Conservation (phyloP, 345 rosid genomes). For the Arabidopsis suecica region DNA sequence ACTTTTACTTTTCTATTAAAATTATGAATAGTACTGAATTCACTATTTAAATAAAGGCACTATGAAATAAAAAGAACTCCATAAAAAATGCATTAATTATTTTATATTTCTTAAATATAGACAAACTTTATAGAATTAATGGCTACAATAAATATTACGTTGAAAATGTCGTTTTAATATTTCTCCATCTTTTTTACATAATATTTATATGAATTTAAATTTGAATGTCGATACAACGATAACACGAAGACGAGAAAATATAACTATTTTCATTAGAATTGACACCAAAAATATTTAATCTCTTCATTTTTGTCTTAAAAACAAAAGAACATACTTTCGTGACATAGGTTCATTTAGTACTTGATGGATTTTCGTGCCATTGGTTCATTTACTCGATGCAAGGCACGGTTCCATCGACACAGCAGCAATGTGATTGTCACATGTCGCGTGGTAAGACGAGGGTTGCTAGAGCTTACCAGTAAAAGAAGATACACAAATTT, state of each 20-base stretch:
- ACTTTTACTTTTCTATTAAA: neutral
- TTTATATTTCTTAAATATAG: too few relatives aligned
- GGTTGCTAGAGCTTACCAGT: conserved; percentile 10
- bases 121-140: too few relatives aligned
- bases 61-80: neutral
- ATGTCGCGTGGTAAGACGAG: neutral
- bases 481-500: neutral
- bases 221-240: neutral
- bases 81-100: too few relatives aligned
- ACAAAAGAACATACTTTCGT: too few relatives aligned
- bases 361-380: neutral
- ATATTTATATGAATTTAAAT: too few relatives aligned
- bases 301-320: neutral
- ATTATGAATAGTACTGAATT: conserved; percentile 2
- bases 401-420: neutral
- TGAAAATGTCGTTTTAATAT: too few relatives aligned
- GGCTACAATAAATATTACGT: too few relatives aligned
- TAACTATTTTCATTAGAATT: too few relatives aligned
- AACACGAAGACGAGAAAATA: too few relatives aligned
- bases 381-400: neutral
- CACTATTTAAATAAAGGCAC: neutral
- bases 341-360: too few relatives aligned
- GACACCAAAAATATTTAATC: neutral
- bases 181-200: too few relatives aligned
- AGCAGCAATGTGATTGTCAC: neutral